Conservation (phyloP, 148 eudicot species). For the Chenopodium formosanum region DNA sequence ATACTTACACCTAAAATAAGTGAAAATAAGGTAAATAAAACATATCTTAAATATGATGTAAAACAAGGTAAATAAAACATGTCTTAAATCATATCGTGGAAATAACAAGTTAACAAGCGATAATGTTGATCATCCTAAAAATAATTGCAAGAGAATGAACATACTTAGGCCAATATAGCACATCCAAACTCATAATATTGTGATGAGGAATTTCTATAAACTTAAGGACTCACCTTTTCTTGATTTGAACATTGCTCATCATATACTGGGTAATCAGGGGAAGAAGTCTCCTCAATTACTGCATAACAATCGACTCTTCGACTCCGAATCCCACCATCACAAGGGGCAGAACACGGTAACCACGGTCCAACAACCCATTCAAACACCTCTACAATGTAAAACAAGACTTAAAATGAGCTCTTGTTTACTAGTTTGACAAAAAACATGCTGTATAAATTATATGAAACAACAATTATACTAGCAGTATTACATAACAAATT, state of each 20-base stretch:
- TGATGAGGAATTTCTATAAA: no score
- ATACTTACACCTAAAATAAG: no score
- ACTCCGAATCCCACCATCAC: slow-evolving; percentile 34
- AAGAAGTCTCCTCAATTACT: slow-evolving; percentile 29
- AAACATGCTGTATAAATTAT: not conserved
- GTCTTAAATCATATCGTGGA: no score
- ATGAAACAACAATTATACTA: not conserved
- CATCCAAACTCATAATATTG: no score
- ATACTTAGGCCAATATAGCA: no score
- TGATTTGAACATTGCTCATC: slow-evolving; percentile 31
- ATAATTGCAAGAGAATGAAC: no score
- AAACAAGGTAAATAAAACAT: no score
- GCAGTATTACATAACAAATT: not conserved
- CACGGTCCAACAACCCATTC: slow-evolving; percentile 37
- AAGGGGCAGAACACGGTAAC: slow-evolving; percentile 34
- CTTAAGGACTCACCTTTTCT: slow-evolving; percentile 22
- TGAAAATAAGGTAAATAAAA: no score
- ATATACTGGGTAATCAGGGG: slow-evolving; percentile 38
- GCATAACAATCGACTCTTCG: slow-evolving; percentile 38
- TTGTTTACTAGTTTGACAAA: not conserved
- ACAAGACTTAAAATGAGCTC: not conserved
- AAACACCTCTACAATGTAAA: slow-evolving; percentile 34
- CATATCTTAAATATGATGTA: no score
- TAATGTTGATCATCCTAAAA: no score
- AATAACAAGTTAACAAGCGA: no score